phyloP scores from a whole-genome alignment of 805 yeast genomes.

The Candida oleophila region DNA sequence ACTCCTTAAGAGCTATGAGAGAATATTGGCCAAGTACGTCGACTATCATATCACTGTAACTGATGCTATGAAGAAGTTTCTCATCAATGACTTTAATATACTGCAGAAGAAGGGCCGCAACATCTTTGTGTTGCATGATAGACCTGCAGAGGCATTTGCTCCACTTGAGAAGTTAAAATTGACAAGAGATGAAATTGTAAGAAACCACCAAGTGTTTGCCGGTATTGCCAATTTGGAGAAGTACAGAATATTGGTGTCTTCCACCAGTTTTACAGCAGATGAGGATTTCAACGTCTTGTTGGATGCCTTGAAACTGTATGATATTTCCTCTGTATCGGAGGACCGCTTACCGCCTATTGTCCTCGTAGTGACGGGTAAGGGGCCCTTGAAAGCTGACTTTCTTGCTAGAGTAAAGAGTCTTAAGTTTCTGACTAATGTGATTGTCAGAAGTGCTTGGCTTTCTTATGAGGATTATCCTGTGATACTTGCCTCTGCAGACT shows the following conservation, averaged over 20 bases:
- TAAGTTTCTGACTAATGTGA: constrained; percentile 47
- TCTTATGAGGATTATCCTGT: constrained; percentile 75
- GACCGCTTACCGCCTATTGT: constrained; percentile 46
- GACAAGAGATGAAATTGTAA: constrained; percentile 28
- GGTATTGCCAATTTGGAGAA: constrained; percentile 18
- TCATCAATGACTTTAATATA: constrained; percentile 56
- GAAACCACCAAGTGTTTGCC: constrained; percentile 26
- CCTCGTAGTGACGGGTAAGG: constrained; percentile 94
- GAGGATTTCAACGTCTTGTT: constrained; percentile 78
- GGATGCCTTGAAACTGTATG: constrained; percentile 65
- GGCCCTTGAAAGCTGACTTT: constrained; percentile 69
- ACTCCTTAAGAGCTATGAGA: constrained; percentile 62
- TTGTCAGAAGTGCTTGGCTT: constrained; percentile 73
- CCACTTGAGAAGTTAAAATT: constrained; percentile 42
- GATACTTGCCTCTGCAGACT: constrained; percentile 71
- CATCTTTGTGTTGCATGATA: constrained; percentile 73
- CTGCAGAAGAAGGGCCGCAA: constrained; percentile 22
- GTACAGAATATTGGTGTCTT: constrained; percentile 72
- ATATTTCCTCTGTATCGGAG: constrained; percentile 20
- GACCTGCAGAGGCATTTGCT: constrained; percentile 71
- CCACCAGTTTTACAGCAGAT: constrained; percentile 95
- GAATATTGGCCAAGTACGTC: constrained; percentile 30
- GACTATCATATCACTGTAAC: constrained; percentile 81
- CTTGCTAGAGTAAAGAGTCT: constrained; percentile 44
- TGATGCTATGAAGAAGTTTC: constrained; percentile 60